A percentile compares a stretch with the other conserved stretches of the same genome.
These are phyloP conservation scores for Phytophthora nicotianae DNA, from an alignment of 352 stramenopile genomes.

Conservation along the genomic window DNA sequence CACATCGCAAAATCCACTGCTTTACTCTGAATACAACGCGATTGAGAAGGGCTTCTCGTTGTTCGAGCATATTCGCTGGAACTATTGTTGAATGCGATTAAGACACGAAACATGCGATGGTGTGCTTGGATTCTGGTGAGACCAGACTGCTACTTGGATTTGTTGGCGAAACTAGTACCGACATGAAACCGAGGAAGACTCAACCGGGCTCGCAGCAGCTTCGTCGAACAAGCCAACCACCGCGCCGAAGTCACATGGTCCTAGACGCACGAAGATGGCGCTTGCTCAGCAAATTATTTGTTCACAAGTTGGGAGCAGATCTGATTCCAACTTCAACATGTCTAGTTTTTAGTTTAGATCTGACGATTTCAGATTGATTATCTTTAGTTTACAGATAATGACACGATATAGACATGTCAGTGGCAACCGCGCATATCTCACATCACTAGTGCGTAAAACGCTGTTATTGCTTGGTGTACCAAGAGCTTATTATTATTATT, in stretches of 20 bases:
- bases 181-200: conserved; percentile 28
- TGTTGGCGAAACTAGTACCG: conserved; percentile 3
- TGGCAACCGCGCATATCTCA: no score
- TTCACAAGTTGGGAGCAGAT: neutral
- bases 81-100: conserved; percentile 16
- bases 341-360: no score
- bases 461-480: neutral
- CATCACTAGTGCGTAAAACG: neutral
- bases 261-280: neutral
- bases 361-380: no score
- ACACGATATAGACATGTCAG: no score
- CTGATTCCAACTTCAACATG: conserved; percentile 1
- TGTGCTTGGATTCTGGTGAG: conserved; percentile 16
- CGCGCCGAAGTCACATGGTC: conserved; percentile 16
- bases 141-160: conserved; percentile 16
- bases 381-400: neutral
- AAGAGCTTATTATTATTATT: no score
- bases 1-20: conserved; percentile 16
- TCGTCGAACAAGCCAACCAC: conserved; percentile 19
- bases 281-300: neutral
- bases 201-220: conserved; percentile 3
- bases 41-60: conserved; percentile 18
- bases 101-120: conserved; percentile 15
- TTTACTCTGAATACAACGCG: conserved; percentile 8
- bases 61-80: conserved; percentile 23